Evolutionary conservation across 1,284 basidiomycete species (phyloP).

Genomic region (Trichosporon coremiiforme): DNA sequence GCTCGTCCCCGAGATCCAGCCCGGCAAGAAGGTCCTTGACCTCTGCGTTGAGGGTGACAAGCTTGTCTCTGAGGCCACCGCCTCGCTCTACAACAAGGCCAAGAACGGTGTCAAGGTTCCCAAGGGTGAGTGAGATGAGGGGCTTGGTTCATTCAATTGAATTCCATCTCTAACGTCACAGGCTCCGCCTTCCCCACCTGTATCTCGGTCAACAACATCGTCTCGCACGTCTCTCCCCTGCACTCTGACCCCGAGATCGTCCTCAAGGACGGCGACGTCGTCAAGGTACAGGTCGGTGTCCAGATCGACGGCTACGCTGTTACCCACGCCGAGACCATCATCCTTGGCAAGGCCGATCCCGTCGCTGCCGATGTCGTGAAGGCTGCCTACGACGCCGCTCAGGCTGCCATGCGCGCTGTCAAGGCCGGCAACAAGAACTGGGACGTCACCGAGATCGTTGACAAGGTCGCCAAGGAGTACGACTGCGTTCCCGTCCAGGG

Average conservation of each 20-base stretch:
- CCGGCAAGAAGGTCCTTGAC: slow-evolving; percentile 82
- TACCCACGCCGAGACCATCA: slow-evolving; percentile 80
- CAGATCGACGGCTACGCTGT: slow-evolving; percentile 81
- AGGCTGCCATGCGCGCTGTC: slow-evolving; percentile 82
- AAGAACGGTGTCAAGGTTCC: slow-evolving; percentile 80
- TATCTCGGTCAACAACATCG: slow-evolving; percentile 79
- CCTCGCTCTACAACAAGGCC: slow-evolving; percentile 84
- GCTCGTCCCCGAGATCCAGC: slow-evolving; percentile 71
- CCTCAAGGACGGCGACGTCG: slow-evolving; percentile 86
- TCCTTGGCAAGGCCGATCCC: slow-evolving; percentile 80
- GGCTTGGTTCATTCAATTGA: slow-evolving; percentile 1
- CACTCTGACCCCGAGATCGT: slow-evolving; percentile 66
- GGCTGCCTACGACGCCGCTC: slow-evolving; percentile 90
- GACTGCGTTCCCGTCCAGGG: slow-evolving; percentile 88
- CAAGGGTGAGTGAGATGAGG: slow-evolving; percentile 67
- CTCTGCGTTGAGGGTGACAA: slow-evolving; percentile 91
- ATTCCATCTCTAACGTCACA: slow-evolving; percentile 45
- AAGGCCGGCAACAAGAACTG: slow-evolving; percentile 93
- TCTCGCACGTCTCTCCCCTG: slow-evolving; percentile 64
- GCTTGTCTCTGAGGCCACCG: slow-evolving; percentile 81
- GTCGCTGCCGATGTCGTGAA: slow-evolving; percentile 85
- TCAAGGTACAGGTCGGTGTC: slow-evolving; percentile 93
- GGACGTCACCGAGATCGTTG: slow-evolving; percentile 85
- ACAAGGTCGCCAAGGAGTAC: slow-evolving; percentile 71
- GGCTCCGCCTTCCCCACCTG: slow-evolving; percentile 93